Base-by-base conservation (phyloP, 495 filamentous ascomycete species). In the Apiosordaria backusii region DNA sequence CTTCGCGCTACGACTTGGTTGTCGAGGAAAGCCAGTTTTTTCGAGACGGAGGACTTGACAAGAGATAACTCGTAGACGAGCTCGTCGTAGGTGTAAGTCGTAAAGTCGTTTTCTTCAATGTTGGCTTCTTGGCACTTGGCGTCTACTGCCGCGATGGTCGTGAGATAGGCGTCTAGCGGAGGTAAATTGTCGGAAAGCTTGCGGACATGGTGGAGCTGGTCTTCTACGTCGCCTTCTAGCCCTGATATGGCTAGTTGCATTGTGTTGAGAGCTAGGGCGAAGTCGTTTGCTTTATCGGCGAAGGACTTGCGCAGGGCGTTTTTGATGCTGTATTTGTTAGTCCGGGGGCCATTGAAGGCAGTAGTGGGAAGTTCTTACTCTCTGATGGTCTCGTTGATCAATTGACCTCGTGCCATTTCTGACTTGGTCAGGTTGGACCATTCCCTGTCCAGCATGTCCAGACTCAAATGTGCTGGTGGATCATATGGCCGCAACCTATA, bases 91-190 rank as follows among this genome's bases (percentile, higher is more conserved):
- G 92, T 96, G 79, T 97, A 97, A 2, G 94, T 97, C 4, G 95
- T 99, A 79, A 94, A 97, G 77, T 99, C 95, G 76, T 99, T 99
- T 74, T 99, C 95, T 77, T 99, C 95, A 57, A 97, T 96, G 76
- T 98, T 98, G 55, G 95, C 95, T 81, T 99, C 93, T 53, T 87
- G 86, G 75, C 96, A 98, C 77, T 97, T 92, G 69, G 86, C 84
- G 70, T 96, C 92, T 26, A 97, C 82, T 13, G 85, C 87, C 4
- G 86, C 89, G 69, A 98, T 94, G 65, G 89, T 89, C 64, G 90
- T 85, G 22, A 99, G 85, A 78, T 92, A 97, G 45, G 90, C 85
- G 70, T 97, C 92, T 2, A 99, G 85, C 0, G 95, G 95, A 1
- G 90, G 86, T 13, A 99, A 82, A 67, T 89, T 97, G 53, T 88